Base-by-base conservation (phyloP, 2,329 filamentous ascomycete genomes). In the Paraphoma chrysanthemicola region DNA sequence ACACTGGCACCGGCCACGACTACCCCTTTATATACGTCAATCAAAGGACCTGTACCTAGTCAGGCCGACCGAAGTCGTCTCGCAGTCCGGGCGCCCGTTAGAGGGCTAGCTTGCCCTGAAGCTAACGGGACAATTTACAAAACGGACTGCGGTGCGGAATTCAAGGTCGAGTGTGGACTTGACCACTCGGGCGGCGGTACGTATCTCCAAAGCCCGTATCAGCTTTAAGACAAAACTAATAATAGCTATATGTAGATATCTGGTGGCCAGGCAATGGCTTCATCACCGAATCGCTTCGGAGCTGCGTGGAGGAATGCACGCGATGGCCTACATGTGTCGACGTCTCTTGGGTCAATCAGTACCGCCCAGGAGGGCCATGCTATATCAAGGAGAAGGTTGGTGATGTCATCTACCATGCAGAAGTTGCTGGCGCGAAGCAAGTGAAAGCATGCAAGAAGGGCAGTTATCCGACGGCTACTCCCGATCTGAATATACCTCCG, bases 251-350 rank as follows among this genome's bases (percentile, higher is more conserved):
- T 30, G 57, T 51, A 31, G 60, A 66, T 41, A 55, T 61, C 6
- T 44, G 30, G 17, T 58, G 51, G 51, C 28, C 38, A 23, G 57
- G 61, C 36, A 48, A 59, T 44, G 44, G 59, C 12, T 45, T 62
- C 44, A 50, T 56, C 33, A 49, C 48, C 14, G 12, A 57, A 10
- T 46, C 48, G 17, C 7, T 61, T 17, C 23, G 56, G 39, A 45
- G 51, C 6, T 67, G 66, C 44, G 46, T 62, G 9, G 51, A 51
- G 23, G 49, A 51, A 12, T 68, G 65, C 33, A 45, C 62, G 12
- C 17, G 47, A 4, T 57, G 53, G 23, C 16, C 53, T 14, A 53
- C 54, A 8, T 66, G 63, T 38, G 48, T 60, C 14, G 55, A 57
- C 17, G 57, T 64, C 9, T 48, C 59, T 6, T 65, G 56, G 50